A percentile compares a stretch with the other conserved stretches of the same genome.
Conservation (phyloP, 1,284 basidiomycete genomes). For the Trichosporon coremiiforme region DNA sequence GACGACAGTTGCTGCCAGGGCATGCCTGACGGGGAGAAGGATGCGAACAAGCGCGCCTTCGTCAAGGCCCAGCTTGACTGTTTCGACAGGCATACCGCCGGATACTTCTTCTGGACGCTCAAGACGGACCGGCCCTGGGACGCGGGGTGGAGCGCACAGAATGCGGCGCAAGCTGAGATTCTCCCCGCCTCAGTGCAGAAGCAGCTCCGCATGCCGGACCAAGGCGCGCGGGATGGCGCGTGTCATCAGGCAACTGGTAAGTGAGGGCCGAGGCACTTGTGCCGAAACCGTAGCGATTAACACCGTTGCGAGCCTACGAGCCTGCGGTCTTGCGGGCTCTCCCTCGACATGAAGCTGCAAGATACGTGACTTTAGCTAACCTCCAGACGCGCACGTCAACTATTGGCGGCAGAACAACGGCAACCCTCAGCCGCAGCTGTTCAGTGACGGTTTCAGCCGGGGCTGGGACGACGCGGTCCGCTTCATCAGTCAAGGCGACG, state of each 20-base stretch:
- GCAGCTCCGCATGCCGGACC: slow-evolving; percentile 37
- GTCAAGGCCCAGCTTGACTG: slow-evolving; percentile 69
- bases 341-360: too few relatives aligned
- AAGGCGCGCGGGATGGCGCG: slow-evolving; percentile 55
- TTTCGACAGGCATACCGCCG: slow-evolving; percentile 69
- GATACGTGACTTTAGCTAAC: too few relatives aligned
- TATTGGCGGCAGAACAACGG: slow-evolving; percentile 64
- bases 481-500: slow-evolving; percentile 58
- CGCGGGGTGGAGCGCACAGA: slow-evolving; percentile 73
- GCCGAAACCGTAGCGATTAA: too few relatives aligned
- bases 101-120: slow-evolving; percentile 88
- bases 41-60: slow-evolving; percentile 62
- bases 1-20: slow-evolving; percentile 65
- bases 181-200: slow-evolving; percentile 62
- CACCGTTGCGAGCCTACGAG: too few relatives aligned
- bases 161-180: slow-evolving; percentile 68
- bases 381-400: slow-evolving; percentile 61
- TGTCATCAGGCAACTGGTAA: slow-evolving; percentile 58
- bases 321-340: too few relatives aligned
- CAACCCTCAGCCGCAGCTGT: slow-evolving; percentile 67
- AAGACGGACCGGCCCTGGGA: slow-evolving; percentile 73
- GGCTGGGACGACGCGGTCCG: slow-evolving; percentile 73
- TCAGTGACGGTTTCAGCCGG: slow-evolving; percentile 65
- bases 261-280: too few relatives aligned
- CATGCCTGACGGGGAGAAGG: slow-evolving; percentile 57